Evolutionary conservation across 2,329 filamentous ascomycete species (phyloP), one percentile per base, ranked within the genome.

Genomic region (Beauveria pseudobassiana): DNA sequence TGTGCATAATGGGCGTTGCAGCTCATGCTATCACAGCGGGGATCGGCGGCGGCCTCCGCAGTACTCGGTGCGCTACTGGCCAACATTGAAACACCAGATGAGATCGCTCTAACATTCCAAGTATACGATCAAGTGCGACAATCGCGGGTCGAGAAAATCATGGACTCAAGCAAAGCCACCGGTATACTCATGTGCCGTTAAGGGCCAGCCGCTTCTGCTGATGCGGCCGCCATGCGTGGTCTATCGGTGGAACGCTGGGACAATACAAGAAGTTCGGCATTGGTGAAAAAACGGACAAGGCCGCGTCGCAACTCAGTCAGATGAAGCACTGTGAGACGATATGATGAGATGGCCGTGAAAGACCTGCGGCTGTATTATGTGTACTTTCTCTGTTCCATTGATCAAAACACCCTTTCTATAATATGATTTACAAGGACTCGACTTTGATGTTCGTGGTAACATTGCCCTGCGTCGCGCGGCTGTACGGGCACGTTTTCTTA

Each of bases 401-500:
- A 22, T 18, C 10, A 30, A 45, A 10, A 18, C 18, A 45, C 10
- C 30, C 16, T 16, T 49, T 26, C 3, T 20, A 51, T 6, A 46
- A 8, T 48, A 20, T 49, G 2, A n/a, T 26, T 57, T 48, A 63
- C 22, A 57, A 42, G 8, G 51, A 45, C 28, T 63, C 56, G 22
- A 71, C 63, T 62, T 69, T 65, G 42, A 70, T 65, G 16, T 63
- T 68, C 16, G 69, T 70, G 10, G 65, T 63, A 2, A 71, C 64
- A 38, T 71, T 71, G 1, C 69, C 69, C 63, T 63, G 59, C 7
- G 66, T 70, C 3, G 69, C 70, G 51, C 67, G 64, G 34, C 67
- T 69, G 52, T 71, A 71, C 6, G 70, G 70, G 52, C 70, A 71
- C 4, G 66, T 64, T 62, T 70, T 67, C 59, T 69, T 65, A 2